phyloP scores from a whole-genome alignment of 2,329 filamentous ascomycete species.

The Ascosphaera apis region DNA sequence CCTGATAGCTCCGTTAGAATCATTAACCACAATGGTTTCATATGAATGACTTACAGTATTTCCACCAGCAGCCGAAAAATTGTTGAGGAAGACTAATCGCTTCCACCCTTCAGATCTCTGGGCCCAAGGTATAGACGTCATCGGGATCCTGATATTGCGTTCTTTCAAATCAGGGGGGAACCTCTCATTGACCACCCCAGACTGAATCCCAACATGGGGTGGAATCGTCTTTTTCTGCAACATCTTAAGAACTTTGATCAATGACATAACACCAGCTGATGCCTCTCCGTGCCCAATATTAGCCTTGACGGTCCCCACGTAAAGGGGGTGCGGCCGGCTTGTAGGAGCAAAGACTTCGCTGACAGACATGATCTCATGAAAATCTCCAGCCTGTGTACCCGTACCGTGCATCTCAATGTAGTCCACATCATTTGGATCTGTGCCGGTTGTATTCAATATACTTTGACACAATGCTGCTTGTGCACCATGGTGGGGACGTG shows the following conservation, averaged over 20 bases:
- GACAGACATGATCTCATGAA: slow-evolving; percentile 60
- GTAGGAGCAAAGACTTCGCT: slow-evolving; percentile 35
- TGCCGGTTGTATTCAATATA: slow-evolving; percentile 47
- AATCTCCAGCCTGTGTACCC: slow-evolving; percentile 66
- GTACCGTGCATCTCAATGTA: slow-evolving; percentile 85
- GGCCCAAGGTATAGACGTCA: slow-evolving; percentile 22
- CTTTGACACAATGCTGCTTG: slow-evolving; percentile 49
- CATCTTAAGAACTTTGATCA: slow-evolving; percentile 18
- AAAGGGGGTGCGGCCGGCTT: background rate
- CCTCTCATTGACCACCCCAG: slow-evolving; percentile 20
- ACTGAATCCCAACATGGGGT: slow-evolving; percentile 16
- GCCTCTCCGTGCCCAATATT: slow-evolving; percentile 42
- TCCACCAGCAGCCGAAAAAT: slow-evolving; percentile 47
- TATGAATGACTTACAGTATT: slow-evolving; percentile 31
- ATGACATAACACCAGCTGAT: slow-evolving; percentile 28
- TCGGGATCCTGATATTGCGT: slow-evolving; percentile 22
- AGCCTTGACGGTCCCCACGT: slow-evolving; percentile 34
- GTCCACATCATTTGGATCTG: slow-evolving; percentile 53
- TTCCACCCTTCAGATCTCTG: slow-evolving; percentile 9
- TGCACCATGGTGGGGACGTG: slow-evolving; percentile 54
- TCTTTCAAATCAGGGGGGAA: slow-evolving; percentile 21
- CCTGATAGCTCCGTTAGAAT: background rate
- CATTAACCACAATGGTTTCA: slow-evolving; percentile 7
- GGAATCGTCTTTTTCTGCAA: slow-evolving; percentile 14
- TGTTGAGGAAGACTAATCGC: slow-evolving; percentile 33